These are phyloP conservation scores for Helicocarpus griseus DNA, from an alignment of 2,329 filamentous ascomycete species.

Conservation along the genomic window DNA sequence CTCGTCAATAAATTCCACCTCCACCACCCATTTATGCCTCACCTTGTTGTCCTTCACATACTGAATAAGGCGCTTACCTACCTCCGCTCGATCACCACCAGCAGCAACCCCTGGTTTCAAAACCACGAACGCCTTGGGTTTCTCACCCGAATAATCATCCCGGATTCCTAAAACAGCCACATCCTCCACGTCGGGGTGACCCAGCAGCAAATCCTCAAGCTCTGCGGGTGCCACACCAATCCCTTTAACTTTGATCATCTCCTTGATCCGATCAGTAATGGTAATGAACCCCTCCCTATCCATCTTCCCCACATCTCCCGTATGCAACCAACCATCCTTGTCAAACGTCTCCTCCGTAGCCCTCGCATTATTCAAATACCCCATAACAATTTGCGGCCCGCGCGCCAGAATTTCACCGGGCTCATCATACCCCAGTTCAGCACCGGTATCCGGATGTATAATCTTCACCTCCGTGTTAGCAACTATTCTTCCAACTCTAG, in stretches of 20 bases:
- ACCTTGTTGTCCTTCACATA: conserved; percentile 60
- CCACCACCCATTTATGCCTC: conserved; percentile 33
- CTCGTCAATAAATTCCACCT: conserved; percentile 30
- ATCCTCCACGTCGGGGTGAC: conserved; percentile 42
- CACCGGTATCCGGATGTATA: conserved; percentile 46
- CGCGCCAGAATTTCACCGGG: conserved; percentile 45
- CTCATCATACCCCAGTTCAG: conserved; percentile 41
- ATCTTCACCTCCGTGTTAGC: conserved; percentile 41
- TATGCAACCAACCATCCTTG: conserved; percentile 44
- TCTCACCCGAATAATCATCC: conserved; percentile 48
- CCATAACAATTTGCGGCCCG: conserved; percentile 43
- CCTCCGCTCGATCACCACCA: conserved; percentile 18
- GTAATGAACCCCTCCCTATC: conserved; percentile 42
- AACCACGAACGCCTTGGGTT: conserved; percentile 50
- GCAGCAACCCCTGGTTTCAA: conserved; percentile 22
- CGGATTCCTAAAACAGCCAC: conserved; percentile 48
- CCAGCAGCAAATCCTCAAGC: conserved; percentile 52
- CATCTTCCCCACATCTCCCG: conserved; percentile 45
- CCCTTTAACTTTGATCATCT: conserved; percentile 60
- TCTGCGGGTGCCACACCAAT: conserved; percentile 51
- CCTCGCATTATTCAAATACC: conserved; percentile 43
- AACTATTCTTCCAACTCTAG: conserved; percentile 40
- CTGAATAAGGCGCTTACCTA: conserved; percentile 43
- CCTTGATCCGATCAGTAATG: conserved; percentile 54
- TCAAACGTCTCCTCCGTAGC: conserved; percentile 43